Evolutionary conservation across 1,284 basidiomycete species (phyloP), one percentile per base, ranked within the genome.

Genomic region (Cryptococcus maquisensis): DNA sequence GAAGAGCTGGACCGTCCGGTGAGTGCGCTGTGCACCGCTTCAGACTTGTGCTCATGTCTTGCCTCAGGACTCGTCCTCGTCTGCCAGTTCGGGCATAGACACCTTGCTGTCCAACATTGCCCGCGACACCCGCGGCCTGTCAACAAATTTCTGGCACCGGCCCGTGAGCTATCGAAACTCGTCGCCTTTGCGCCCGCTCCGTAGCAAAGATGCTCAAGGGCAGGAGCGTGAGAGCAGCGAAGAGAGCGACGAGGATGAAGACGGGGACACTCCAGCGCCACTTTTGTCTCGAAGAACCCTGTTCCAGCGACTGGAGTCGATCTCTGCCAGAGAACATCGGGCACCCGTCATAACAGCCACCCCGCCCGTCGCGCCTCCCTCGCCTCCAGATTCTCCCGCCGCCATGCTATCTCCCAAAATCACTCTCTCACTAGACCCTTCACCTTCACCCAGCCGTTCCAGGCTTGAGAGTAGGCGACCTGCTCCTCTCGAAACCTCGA

Each of bases 61-160:
- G 39, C 24, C 26, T 23, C 23, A 39, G n/a, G 12, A 57, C 43
- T 46, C 47, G 6, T 47, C 51, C 23, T 54, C 52, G 15, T 32
- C 28, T 32, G 28, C 28, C 28, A 54, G 32, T 2, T 57, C 56
- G 10, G 37, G 64, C 0, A 45, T 55, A 23, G 74, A 76, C 49
- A 57, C 58, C 4, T 64, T 75, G 3, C 58, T 74, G 4, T 50
- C 56, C 18, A 62, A 57, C 16, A 69, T 76, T n/a, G 55, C 66
- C 9, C 68, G 66, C 40, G 73, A 75, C 50, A 56, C 72, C n/a
- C 61, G 66, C 38, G 64, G 67, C 15, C 62, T 67, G 20, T 66
- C 72, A 59, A 51, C 65, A 49, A n/a, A 69, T 7, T 68, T 74
- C 47, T 67, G 74, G 52, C 59, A 63, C 24, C 48, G 52, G 4